phyloP scores from a whole-genome alignment of 2,329 filamentous ascomycete genomes.

The Daldinia sp. region DNA sequence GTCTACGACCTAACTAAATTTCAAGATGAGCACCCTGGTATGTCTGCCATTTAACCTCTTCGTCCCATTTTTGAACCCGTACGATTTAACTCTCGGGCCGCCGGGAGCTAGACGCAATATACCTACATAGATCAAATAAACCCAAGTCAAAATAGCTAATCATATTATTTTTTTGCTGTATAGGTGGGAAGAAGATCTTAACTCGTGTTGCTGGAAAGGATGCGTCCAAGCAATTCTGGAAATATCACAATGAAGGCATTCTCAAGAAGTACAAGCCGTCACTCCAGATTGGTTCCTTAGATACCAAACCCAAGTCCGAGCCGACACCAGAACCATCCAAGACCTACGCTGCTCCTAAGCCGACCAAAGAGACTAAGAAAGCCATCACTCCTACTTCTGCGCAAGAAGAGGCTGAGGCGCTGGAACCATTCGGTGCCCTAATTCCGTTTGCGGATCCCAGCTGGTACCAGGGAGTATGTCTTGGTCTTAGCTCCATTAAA shows the following conservation, averaged over 20 bases:
- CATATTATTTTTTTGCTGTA: background rate
- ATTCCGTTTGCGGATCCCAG: slow-evolving; percentile 92
- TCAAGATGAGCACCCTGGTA: slow-evolving; percentile 86
- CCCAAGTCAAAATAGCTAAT: slow-evolving; percentile 18
- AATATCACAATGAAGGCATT: slow-evolving; percentile 86
- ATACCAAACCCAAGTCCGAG: slow-evolving; percentile 81
- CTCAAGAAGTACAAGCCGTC: slow-evolving; percentile 86
- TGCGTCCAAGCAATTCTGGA: slow-evolving; percentile 76
- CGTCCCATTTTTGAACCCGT: slow-evolving; percentile 4
- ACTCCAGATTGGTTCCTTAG: slow-evolving; percentile 86
- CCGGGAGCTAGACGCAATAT: slow-evolving; percentile 4
- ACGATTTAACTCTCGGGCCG: slow-evolving; percentile 19
- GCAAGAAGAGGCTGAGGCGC: slow-evolving; percentile 73
- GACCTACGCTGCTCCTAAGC: slow-evolving; percentile 58
- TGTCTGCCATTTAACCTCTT: slow-evolving; percentile 46
- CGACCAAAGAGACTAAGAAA: slow-evolving; percentile 54
- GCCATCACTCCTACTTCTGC: slow-evolving; percentile 50
- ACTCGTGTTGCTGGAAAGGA: slow-evolving; percentile 74
- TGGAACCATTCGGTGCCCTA: slow-evolving; percentile 87
- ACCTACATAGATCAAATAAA: background rate
- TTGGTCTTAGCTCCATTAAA: slow-evolving; percentile 25
- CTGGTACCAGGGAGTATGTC: slow-evolving; percentile 92
- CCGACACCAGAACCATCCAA: slow-evolving; percentile 68
- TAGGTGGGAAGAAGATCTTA: slow-evolving; percentile 74
- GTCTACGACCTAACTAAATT: slow-evolving; percentile 95